These are phyloP conservation scores for Floccularia luteovirens DNA, from an alignment of 768 basidiomycete species.

Conservation along the genomic window DNA sequence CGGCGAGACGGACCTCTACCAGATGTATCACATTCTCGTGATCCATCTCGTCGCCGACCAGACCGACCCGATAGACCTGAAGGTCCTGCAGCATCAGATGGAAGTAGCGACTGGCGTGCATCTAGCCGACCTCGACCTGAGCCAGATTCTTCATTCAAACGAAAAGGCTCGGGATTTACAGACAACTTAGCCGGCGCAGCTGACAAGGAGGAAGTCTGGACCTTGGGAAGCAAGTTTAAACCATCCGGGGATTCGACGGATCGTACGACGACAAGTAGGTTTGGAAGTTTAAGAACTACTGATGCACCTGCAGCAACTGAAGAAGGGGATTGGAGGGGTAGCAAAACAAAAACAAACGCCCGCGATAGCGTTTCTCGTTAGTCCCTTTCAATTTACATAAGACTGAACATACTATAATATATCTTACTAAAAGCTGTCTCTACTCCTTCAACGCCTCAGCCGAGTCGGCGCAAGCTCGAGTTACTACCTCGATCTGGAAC, in stretches of 20 bases:
- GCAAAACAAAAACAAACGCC: slow-evolving; percentile 32
- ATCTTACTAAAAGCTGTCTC: slow-evolving; percentile 45
- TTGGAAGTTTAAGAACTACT: slow-evolving; percentile 41
- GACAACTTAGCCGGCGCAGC: slow-evolving; percentile 43
- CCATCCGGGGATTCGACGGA: slow-evolving; percentile 36
- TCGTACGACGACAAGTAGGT: slow-evolving; percentile 28
- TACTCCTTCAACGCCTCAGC: slow-evolving; percentile 76
- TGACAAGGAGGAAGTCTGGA: slow-evolving; percentile 76
- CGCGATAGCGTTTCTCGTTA: slow-evolving; percentile 56
- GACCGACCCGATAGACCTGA: slow-evolving; percentile 44
- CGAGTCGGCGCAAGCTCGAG: slow-evolving; percentile 75
- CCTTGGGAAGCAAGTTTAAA: slow-evolving; percentile 69
- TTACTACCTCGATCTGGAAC: slow-evolving; percentile 73
- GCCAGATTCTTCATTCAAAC: slow-evolving; percentile 39
- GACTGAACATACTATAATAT: neutral
- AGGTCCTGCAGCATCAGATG: slow-evolving; percentile 52
- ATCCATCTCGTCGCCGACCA: slow-evolving; percentile 57
- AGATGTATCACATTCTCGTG: slow-evolving; percentile 51
- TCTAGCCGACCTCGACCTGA: slow-evolving; percentile 45
- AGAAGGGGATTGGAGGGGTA: slow-evolving; percentile 68
- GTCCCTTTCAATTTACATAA: slow-evolving; percentile 15
- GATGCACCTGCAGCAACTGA: slow-evolving; percentile 52
- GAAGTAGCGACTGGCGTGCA: slow-evolving; percentile 58
- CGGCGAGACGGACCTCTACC: slow-evolving; percentile 83
- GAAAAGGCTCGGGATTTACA: slow-evolving; percentile 52